Conservation (phyloP, 2,329 filamentous ascomycete species). For the Leptographium procerum region DNA sequence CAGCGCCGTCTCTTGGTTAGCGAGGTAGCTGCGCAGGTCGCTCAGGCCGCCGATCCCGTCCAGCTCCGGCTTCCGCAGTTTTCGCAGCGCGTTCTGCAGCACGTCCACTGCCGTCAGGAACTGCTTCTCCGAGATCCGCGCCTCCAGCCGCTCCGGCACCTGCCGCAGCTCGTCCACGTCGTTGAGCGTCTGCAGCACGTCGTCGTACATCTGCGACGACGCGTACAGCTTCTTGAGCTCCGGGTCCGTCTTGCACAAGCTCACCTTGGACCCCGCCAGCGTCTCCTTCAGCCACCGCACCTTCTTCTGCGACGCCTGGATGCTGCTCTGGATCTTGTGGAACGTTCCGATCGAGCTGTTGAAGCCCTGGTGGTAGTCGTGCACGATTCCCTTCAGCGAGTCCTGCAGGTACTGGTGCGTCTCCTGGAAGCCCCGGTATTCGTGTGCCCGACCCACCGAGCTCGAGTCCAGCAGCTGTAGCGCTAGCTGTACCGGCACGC, state of each 20-base stretch:
- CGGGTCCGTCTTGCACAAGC: constrained; percentile 73
- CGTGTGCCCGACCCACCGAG: constrained; percentile 82
- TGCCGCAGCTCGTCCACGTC: constrained; percentile 80
- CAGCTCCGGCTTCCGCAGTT: constrained; percentile 76
- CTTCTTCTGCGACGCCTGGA: constrained; percentile 75
- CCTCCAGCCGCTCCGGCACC: constrained; percentile 86
- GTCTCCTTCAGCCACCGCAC: constrained; percentile 75
- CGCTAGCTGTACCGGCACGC: constrained; percentile 87
- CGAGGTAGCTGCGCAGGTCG: constrained; percentile 77
- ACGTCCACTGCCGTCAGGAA: constrained; percentile 90
- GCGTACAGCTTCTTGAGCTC: constrained; percentile 84
- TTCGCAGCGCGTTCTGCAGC: constrained; percentile 72
- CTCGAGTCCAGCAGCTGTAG: constrained; percentile 88
- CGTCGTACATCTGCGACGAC: constrained; percentile 82
- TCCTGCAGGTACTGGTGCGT: constrained; percentile 84
- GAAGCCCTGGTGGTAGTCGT: constrained; percentile 98
- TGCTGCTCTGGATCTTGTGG: constrained; percentile 93
- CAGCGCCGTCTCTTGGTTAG: constrained; percentile 82
- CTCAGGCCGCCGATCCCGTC: constrained; percentile 82
- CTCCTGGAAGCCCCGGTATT: constrained; percentile 73
- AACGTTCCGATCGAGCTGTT: constrained; percentile 98
- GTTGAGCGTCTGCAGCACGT: constrained; percentile 70
- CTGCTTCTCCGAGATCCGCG: constrained; percentile 88
- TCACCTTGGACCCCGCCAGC: constrained; percentile 68
- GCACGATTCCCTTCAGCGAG: constrained; percentile 87